Evolutionary conservation across 805 yeast species (phyloP).

Genomic region (Candida montana): DNA sequence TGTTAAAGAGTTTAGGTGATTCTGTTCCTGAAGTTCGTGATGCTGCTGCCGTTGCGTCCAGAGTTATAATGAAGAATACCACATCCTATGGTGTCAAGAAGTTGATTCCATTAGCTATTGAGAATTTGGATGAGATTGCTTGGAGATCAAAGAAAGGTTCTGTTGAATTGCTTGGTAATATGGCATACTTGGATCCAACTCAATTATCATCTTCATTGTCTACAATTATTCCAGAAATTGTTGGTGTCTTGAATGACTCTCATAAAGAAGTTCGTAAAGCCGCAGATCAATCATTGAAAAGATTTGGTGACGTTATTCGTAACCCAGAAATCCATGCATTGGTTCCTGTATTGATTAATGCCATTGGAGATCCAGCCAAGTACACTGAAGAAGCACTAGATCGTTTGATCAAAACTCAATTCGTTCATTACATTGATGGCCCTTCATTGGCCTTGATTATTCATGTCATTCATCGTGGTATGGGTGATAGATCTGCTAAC

Average conservation of each 20-base stretch:
- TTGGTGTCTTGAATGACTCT: conserved; percentile 87
- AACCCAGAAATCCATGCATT: conserved; percentile 94
- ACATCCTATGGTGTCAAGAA: conserved; percentile 89
- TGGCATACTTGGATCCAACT: conserved; percentile 96
- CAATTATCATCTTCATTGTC: conserved; percentile 88
- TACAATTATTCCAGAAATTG: conserved; percentile 92
- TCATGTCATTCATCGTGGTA: conserved; percentile 92
- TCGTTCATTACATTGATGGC: conserved; percentile 96
- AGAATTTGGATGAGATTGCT: conserved; percentile 78
- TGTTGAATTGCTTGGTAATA: conserved; percentile 90
- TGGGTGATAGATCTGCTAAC: conserved; percentile 89
- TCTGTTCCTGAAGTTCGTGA: conserved; percentile 77
- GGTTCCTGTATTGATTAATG: conserved; percentile 81
- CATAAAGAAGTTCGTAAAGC: conserved; percentile 97
- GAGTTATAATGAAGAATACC: conserved; percentile 82
- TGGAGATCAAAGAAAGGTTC: conserved; percentile 98
- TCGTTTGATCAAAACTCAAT: conserved; percentile 80
- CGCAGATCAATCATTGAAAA: conserved; percentile 80
- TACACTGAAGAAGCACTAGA: conserved; percentile 85
- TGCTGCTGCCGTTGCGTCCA: conserved; percentile 83
- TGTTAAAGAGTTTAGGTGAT: conserved; percentile 83
- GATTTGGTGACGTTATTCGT: conserved; percentile 94
- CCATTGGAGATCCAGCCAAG: conserved; percentile 94
- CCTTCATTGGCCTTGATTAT: conserved; percentile 94
- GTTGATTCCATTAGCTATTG: conserved; percentile 85